Base-by-base conservation (phyloP, 495 filamentous ascomycete species). In the Penicillium alfredii region DNA sequence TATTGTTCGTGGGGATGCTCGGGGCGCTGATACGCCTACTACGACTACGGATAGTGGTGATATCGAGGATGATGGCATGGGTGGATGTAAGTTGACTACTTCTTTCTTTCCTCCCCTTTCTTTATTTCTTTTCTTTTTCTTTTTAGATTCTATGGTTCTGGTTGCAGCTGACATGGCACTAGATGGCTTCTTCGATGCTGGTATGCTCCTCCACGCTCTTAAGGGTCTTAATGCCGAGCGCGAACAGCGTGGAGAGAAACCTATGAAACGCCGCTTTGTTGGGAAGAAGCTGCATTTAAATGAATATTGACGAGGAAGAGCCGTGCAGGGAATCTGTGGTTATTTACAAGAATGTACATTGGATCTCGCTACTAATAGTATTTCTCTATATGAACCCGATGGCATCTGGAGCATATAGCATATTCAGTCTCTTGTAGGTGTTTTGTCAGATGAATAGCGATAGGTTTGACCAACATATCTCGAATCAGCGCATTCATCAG, bases 181-280 rank as follows among this genome's bases (percentile, higher is more conserved):
- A 95, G 88, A 95, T 70, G 88, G 88, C 23, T 94, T 95, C 72
- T 95, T 95, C 63, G 88, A 95, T 63, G 86, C 88, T 2, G 88
- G 88, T 20, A 90, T 94, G 86, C 74, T 95, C 5, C 71, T 90
- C 6, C 84, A 90, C 58, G 88, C 87, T 7, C 75, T 94, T 17
- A 89, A 88, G 56, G 81, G 68, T 4, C 57, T 74, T 15, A 68
- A 61, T 42, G 67, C 71, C 29, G 69, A 73, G 17, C 64, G 69
- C 22, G 69, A 79, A 26, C 55, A 58, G 19, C 56, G 60, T 15
- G 55, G 52, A 4, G 64, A 68, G 18, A 67, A 66, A 35, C 61
- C 63, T 5, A 63, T 45, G 28, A 57, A 69, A 33, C 71, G 79
- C 53, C 65, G 79, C 49, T 80, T 86, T 39, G 76, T 92, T 12